A percentile compares a stretch with the other conserved stretches of the same genome.
Conservation (phyloP, 805 yeast species). For the Candida dajiaensis region DNA sequence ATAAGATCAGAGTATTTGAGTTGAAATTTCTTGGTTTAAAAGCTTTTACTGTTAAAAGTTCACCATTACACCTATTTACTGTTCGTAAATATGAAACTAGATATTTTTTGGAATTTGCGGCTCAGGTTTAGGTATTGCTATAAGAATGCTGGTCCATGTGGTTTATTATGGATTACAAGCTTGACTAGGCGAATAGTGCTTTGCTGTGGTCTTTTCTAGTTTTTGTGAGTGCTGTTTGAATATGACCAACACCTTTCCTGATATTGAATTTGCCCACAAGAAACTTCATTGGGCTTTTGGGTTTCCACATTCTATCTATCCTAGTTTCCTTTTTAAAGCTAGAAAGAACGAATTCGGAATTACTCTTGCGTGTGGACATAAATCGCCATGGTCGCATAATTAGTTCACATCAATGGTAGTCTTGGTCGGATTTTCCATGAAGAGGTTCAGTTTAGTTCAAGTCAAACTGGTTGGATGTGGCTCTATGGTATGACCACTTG, state of each 20-base stretch:
- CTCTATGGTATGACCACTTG: slow-evolving; percentile 33
- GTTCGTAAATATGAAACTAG: too few relatives aligned
- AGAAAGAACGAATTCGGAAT: slow-evolving; percentile 33
- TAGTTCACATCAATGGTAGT: slow-evolving; percentile 29
- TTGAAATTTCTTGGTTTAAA: too few relatives aligned
- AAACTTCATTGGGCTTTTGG: slow-evolving; percentile 37
- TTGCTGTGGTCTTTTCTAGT: slow-evolving; percentile 31
- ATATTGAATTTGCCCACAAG: slow-evolving; percentile 33
- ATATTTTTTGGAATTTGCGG: slow-evolving; percentile 41
- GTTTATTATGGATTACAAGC: slow-evolving; percentile 39
- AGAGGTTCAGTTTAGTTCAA: slow-evolving; percentile 19
- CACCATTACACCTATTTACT: too few relatives aligned
- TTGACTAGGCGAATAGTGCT: slow-evolving; percentile 37
- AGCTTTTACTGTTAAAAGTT: too few relatives aligned
- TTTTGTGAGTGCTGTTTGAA: slow-evolving; percentile 30
- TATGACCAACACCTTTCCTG: slow-evolving; percentile 33
- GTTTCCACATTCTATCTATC: slow-evolving; percentile 38
- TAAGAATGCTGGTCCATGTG: slow-evolving; percentile 34
- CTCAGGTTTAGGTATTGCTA: slow-evolving; percentile 32
- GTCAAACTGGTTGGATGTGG: slow-evolving; percentile 36
- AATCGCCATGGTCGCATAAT: slow-evolving; percentile 33
- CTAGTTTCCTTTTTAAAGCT: slow-evolving; percentile 39
- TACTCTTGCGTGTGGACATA: slow-evolving; percentile 31
- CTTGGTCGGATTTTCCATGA: slow-evolving; percentile 29
- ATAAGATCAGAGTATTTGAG: neutral